Evolutionary conservation across 768 basidiomycete species (phyloP), one percentile per base, ranked within the genome.

Genomic region (Tricholoma sp.): DNA sequence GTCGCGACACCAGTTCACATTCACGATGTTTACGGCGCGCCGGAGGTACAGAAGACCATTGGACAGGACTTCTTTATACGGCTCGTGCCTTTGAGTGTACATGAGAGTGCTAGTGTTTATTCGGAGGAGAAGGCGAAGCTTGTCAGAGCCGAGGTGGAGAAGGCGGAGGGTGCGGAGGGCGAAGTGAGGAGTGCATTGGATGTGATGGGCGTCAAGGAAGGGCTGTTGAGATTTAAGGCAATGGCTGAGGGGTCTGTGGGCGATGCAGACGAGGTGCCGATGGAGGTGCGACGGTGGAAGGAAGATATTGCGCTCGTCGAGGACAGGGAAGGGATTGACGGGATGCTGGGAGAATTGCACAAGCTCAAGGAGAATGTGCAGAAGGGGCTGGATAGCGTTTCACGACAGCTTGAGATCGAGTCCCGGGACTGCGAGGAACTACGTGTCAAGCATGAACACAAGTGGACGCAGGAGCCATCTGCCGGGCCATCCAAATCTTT

Each of bases 51-150:
- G 69, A 92, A 91, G 74, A 83, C 94, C 49, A 97, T 99, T 61
- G 97, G 97, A 1, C 83, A 84, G 15, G 96, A 98, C 70, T 78
- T 98, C 53, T 99, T 99, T 70, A 68, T 84, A 58, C 80, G 86
- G 44, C 81, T 99, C 4, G 81, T 99, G 33, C 97, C 97, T 11
- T 75, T 99, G 44, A 90, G 89, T 62, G 94, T 99, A 6, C 95
- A 98, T 67, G 95, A 98, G 72, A 91, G 90, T 60, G 96, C 96
- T 12, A 91, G 88, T 57, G 86, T 99, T 12, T 99, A 99, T 70
- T 96, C 94, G 0, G 97, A 99, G 70, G 97, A 99, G 74, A 98
- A 98, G 74, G 97, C 96, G 18, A 98, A 99, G 71, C 69, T 78
- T 28, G 93, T 94, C 7, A 80, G 97, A 39, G 83, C 78, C 5